A percentile compares a stretch with the other conserved stretches of the same genome.
Evolutionary conservation across 73 alveolate genomes (phyloP).

Genomic region (Paramecium primaurelia): DNA sequence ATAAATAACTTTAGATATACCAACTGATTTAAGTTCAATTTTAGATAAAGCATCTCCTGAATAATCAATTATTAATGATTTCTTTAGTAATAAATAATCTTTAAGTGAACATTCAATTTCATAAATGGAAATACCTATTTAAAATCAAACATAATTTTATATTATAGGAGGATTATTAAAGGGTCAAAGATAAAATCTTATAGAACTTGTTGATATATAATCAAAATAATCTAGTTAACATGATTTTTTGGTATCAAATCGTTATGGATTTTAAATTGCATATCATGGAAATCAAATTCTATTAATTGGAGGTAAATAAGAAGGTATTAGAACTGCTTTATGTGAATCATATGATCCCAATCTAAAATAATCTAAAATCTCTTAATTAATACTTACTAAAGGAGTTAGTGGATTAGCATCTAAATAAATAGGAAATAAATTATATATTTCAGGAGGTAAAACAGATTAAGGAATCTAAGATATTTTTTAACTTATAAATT

Average conservation of each 20-base stretch:
- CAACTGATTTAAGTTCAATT: slow-evolving; percentile 23
- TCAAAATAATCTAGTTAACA: not conserved
- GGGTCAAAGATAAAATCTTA: not conserved
- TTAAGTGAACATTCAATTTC: not conserved
- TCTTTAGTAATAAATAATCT: not conserved
- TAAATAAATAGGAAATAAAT: not conserved
- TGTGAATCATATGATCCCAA: slow-evolving; percentile 21
- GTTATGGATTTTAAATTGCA: slow-evolving; percentile 18
- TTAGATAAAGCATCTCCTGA: not conserved
- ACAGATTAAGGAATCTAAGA: slow-evolving; percentile 23
- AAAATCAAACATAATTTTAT: not conserved
- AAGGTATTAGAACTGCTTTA: slow-evolving; percentile 27
- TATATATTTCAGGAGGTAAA: slow-evolving; percentile 45
- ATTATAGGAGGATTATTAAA: slow-evolving; percentile 1
- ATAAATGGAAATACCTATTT: not conserved
- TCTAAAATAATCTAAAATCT: not conserved
- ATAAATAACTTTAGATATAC: not conserved
- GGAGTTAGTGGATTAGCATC: slow-evolving; percentile 31
- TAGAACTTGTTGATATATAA: not conserved
- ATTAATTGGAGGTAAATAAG: slow-evolving; percentile 30
- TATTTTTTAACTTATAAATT: not conserved
- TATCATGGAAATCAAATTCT: not conserved
- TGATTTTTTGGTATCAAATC: not conserved
- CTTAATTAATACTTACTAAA: slow-evolving; percentile 27
- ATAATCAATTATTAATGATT: slow-evolving; percentile 8